These are phyloP conservation scores for Exophiala viscosa DNA, from an alignment of 2,329 filamentous ascomycete species.

Conservation along the genomic window DNA sequence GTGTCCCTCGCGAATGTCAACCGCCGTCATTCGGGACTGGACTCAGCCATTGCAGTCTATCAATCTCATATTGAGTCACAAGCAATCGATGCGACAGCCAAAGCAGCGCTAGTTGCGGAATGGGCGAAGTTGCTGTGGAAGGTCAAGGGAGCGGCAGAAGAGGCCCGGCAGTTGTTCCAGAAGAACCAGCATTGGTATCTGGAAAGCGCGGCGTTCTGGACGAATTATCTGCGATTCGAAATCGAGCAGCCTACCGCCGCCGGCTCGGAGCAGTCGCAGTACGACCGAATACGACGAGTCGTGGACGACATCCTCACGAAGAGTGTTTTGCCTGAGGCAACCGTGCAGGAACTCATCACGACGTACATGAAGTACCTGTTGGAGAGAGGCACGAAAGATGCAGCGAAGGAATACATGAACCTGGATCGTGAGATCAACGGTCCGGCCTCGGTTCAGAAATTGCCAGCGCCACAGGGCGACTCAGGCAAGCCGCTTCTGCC, in stretches of 20 bases:
- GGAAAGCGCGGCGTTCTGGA: conserved; percentile 86
- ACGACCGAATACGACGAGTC: conserved; percentile 73
- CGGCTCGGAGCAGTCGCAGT: conserved; percentile 62
- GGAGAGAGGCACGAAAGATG: conserved; percentile 73
- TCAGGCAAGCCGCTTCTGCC: conserved; percentile 7
- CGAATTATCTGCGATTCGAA: conserved; percentile 84
- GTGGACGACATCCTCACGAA: conserved; percentile 68
- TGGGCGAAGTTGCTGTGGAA: conserved; percentile 88
- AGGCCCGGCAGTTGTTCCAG: conserved; percentile 77
- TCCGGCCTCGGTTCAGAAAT: conserved; percentile 38
- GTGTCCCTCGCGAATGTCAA: conserved; percentile 82
- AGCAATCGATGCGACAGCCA: conserved; percentile 70
- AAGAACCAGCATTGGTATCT: conserved; percentile 80
- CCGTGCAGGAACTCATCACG: conserved; percentile 71
- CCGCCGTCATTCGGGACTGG: conserved; percentile 76
- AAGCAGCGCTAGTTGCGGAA: conserved; percentile 81
- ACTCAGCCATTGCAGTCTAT: conserved; percentile 79
- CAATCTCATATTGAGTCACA: conserved; percentile 74
- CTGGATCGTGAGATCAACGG: conserved; percentile 87
- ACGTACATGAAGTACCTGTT: conserved; percentile 81
- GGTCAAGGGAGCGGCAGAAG: conserved; percentile 72
- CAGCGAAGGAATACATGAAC: conserved; percentile 79
- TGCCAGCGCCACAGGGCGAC: conserved; percentile 15
- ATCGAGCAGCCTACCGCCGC: conserved; percentile 70
- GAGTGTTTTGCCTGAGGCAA: conserved; percentile 63